phyloP scores from a whole-genome alignment of 2,329 filamentous ascomycete species.

The Magnaporthiopsis poae region DNA sequence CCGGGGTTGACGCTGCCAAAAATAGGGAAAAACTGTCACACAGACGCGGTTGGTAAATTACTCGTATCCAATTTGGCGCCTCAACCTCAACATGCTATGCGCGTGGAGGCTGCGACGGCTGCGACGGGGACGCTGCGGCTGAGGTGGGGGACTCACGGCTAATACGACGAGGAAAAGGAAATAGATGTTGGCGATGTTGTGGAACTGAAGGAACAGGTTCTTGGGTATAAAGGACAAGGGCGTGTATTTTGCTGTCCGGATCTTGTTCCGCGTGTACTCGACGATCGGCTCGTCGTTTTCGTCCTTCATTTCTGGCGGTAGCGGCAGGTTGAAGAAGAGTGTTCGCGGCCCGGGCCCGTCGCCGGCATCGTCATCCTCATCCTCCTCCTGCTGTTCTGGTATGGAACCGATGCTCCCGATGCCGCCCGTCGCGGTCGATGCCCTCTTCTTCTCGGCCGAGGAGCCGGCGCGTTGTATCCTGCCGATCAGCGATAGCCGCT shows the following conservation, averaged over 20 bases:
- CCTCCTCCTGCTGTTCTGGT: slow-evolving; percentile 16
- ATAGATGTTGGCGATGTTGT: slow-evolving; percentile 97
- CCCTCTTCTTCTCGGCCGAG: slow-evolving; percentile 60
- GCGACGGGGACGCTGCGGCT: slow-evolving; percentile 1
- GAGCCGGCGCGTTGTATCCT: slow-evolving; percentile 57
- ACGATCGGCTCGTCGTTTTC: slow-evolving; percentile 66
- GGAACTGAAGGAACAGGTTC: slow-evolving; percentile 95
- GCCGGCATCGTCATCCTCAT: slow-evolving; percentile 20
- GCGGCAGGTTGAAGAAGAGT: slow-evolving; percentile 76
- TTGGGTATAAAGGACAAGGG: slow-evolving; percentile 90
- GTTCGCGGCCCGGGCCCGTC: slow-evolving; percentile 39
- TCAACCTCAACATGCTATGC: not conserved
- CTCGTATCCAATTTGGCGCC: not conserved
- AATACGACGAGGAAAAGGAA: slow-evolving; percentile 95
- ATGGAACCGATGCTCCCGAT: slow-evolving; percentile 23
- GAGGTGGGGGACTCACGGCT: slow-evolving; percentile 54
- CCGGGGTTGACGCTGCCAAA: slow-evolving; percentile 88
- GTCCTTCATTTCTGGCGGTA: slow-evolving; percentile 66
- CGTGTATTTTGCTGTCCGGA: slow-evolving; percentile 94
- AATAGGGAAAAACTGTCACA: slow-evolving; percentile 76
- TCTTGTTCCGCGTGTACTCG: slow-evolving; percentile 82
- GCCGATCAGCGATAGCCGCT: slow-evolving; percentile 73
- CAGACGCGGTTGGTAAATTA: not conserved
- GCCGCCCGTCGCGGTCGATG: slow-evolving; percentile 21
- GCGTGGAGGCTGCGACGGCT: slow-evolving; percentile 1